A percentile compares a stretch with the other conserved stretches of the same genome.
Conservation (phyloP, 2,329 filamentous ascomycete genomes). For the Escovopsis sp. region DNA sequence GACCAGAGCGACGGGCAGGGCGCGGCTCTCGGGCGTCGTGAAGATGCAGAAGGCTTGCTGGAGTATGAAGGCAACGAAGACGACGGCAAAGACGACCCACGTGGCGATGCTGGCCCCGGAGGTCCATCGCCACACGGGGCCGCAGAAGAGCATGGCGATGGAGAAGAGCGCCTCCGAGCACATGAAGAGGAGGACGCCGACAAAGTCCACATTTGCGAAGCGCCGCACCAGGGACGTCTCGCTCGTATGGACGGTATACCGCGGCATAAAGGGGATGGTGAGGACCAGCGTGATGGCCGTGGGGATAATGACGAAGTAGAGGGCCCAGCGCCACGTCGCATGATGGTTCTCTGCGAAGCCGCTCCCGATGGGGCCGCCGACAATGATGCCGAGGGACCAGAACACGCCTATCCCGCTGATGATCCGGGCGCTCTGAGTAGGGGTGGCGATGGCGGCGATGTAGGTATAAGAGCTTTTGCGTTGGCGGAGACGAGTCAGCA, state of each 20-base stretch:
- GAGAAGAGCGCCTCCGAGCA: conserved; percentile 23
- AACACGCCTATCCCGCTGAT: conserved; percentile 14
- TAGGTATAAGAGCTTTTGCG: too few species aligned
- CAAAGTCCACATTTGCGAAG: conserved; percentile 12
- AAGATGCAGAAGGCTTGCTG: conserved; percentile 32
- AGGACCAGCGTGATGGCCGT: not conserved
- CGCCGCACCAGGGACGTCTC: conserved; percentile 8
- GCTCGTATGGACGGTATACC: too few species aligned
- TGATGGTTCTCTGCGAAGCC: conserved; percentile 19
- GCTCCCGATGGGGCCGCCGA: conserved; percentile 14
- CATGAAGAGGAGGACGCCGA: conserved; percentile 17
- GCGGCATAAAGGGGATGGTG: not conserved
- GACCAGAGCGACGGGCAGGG: conserved; percentile 23
- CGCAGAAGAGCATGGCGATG: conserved; percentile 36
- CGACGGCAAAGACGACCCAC: conserved; percentile 30
- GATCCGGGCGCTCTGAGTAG: conserved; percentile 3
- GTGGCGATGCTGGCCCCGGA: conserved; percentile 28
- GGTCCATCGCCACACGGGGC: conserved; percentile 33
- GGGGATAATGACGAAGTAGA: conserved; percentile 18
- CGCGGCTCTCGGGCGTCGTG: conserved; percentile 23
- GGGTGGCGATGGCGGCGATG: too few species aligned
- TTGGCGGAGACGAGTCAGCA: not conserved
- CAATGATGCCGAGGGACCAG: conserved; percentile 12
- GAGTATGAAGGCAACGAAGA: conserved; percentile 27
- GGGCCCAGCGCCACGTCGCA: conserved; percentile 30